Evolutionary conservation across 2,329 filamentous ascomycete genomes (phyloP).

Genomic region (Alternaria sp.): DNA sequence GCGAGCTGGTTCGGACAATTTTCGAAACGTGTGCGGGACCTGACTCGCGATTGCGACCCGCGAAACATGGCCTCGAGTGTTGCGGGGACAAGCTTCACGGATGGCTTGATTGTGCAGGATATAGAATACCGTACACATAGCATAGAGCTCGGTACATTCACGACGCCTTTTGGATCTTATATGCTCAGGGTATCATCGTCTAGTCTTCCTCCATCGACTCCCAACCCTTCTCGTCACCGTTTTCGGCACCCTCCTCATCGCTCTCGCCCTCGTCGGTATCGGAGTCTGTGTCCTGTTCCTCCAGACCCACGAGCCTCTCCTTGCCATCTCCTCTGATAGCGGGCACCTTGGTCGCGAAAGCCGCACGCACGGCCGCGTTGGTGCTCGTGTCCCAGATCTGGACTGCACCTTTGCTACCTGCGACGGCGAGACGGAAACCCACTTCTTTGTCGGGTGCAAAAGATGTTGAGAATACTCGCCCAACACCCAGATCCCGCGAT

Average conservation of each 20-base stretch:
- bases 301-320: constrained; percentile 79
- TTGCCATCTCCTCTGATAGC: constrained; percentile 66
- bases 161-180: background rate
- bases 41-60: background rate
- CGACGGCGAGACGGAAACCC: constrained; percentile 89
- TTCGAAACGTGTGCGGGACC: constrained; percentile 17
- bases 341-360: constrained; percentile 76
- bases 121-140: background rate
- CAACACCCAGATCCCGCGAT: constrained; percentile 88
- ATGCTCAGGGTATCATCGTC: constrained; percentile 23
- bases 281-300: constrained; percentile 68
- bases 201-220: constrained; percentile 52
- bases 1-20: constrained; percentile 11
- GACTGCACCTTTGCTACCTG: constrained; percentile 89
- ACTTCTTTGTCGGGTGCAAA: constrained; percentile 93
- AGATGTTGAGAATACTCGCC: constrained; percentile 88
- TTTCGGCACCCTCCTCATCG: constrained; percentile 49
- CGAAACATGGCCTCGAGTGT: constrained; percentile 1
- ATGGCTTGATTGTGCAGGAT: background rate
- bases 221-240: constrained; percentile 44
- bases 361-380: constrained; percentile 82
- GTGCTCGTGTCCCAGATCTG: constrained; percentile 98
- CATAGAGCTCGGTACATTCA: background rate
- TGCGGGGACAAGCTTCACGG: constrained; percentile 2
- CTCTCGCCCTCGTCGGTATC: constrained; percentile 60